Conservation (phyloP, 2,329 filamentous ascomycete species). For the Fusarium goolgardi region DNA sequence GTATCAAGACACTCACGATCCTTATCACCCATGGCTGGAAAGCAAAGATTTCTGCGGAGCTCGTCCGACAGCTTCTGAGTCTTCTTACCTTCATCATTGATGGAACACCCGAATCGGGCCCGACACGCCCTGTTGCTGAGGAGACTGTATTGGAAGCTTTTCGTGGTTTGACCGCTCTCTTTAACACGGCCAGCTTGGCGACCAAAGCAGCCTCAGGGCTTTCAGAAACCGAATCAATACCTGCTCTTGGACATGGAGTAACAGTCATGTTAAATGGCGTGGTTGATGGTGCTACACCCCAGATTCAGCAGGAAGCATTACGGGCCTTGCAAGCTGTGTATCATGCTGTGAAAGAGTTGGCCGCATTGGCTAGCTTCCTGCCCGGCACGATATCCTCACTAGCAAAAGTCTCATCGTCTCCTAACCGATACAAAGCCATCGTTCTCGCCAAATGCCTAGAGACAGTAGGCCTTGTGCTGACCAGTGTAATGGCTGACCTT, state of each 20-base stretch:
- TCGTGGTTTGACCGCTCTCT: conserved; percentile 73
- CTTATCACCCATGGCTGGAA: conserved; percentile 86
- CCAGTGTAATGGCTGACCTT: conserved; percentile 68
- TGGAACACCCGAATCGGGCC: conserved; percentile 69
- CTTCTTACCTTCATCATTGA: conserved; percentile 85
- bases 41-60: conserved; percentile 72
- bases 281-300: conserved; percentile 70
- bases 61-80: conserved; percentile 87
- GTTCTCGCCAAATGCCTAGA: conserved; percentile 73
- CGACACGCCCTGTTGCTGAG: conserved; percentile 67
- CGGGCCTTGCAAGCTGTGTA: conserved; percentile 72
- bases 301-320: conserved; percentile 78
- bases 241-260: conserved; percentile 83
- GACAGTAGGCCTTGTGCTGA: conserved; percentile 66
- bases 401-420: conserved; percentile 78
- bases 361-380: conserved; percentile 85
- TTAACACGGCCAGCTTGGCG: conserved; percentile 67
- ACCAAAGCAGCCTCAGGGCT: conserved; percentile 62
- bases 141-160: conserved; percentile 81
- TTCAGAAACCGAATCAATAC: conserved; percentile 71
- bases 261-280: conserved; percentile 82
- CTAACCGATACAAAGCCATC: conserved; percentile 65
- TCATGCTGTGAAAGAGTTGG: conserved; percentile 72
- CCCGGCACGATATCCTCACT: conserved; percentile 88
- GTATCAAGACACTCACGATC: conserved; percentile 78